phyloP scores from a whole-genome alignment of 2,329 filamentous ascomycete species.

The Biscogniauxia marginata region DNA sequence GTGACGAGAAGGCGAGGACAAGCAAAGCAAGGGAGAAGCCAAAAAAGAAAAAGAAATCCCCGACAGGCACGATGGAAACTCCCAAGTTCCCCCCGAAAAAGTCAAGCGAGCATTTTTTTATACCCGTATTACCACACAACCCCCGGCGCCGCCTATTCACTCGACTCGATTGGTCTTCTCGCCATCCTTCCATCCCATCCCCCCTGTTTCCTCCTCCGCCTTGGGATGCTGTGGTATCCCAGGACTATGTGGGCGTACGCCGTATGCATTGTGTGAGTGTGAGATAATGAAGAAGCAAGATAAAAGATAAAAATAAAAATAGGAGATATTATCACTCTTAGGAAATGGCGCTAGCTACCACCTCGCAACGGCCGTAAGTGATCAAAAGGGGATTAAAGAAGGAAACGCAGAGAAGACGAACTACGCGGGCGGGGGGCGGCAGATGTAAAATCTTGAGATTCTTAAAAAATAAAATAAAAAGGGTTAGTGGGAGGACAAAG shows the following conservation, averaged over 20 bases:
- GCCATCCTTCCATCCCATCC: conserved; percentile 1
- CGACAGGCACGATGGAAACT: background rate
- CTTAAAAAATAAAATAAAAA: background rate
- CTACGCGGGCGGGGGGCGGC: background rate
- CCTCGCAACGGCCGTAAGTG: conserved; percentile 21
- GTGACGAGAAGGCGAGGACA: conserved; percentile 4
- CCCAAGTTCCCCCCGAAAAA: background rate
- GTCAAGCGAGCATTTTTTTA: conserved; percentile 14
- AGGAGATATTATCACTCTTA: no score
- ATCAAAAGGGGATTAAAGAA: background rate
- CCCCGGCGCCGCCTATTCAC: background rate
- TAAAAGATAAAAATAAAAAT: background rate
- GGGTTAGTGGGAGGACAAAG: background rate
- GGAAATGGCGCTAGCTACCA: background rate
- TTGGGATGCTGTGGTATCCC: background rate
- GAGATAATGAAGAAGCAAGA: background rate
- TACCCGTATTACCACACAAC: background rate
- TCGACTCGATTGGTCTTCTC: background rate
- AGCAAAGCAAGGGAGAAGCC: background rate
- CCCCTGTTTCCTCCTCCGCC: no score
- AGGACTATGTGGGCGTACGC: background rate
- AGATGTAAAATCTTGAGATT: background rate
- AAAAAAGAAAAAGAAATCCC: background rate
- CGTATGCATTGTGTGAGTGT: background rate
- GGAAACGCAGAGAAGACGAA: background rate